phyloP scores from a whole-genome alignment of 164 flowering plant species.

The Pachysandra terminalis region DNA sequence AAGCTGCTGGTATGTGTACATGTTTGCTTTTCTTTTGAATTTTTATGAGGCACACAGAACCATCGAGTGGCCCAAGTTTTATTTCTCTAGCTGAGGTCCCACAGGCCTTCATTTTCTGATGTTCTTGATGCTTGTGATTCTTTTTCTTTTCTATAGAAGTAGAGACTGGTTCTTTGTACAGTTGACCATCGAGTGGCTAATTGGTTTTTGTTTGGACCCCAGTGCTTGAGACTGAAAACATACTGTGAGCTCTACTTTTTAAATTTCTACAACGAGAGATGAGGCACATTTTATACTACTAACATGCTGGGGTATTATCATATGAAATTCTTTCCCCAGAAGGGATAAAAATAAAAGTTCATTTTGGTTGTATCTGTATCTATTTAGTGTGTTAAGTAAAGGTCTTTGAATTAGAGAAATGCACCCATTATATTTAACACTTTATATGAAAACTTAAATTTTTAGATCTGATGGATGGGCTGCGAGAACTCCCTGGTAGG shows the following conservation, averaged over 20 bases:
- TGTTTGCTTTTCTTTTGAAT: background rate
- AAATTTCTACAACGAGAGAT: background rate
- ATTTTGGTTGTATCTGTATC: background rate
- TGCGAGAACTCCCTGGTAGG: constrained; percentile 81
- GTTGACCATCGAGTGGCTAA: background rate
- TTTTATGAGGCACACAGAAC: background rate
- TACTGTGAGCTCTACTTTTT: background rate
- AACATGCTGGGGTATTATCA: too few relatives aligned
- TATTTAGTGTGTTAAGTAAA: background rate
- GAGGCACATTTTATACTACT: background rate
- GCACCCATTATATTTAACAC: constrained; percentile 1
- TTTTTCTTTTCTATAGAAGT: too few relatives aligned
- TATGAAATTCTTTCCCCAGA: too few relatives aligned
- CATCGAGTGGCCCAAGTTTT: background rate
- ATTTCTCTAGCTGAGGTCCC: background rate
- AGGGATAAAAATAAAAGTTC: too few relatives aligned
- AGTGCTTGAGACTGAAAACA: background rate
- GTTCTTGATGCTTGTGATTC: background rate
- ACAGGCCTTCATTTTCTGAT: background rate
- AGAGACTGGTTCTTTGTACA: background rate
- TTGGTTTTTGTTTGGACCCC: background rate
- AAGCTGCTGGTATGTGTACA: constrained; percentile 63
- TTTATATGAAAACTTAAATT: background rate
- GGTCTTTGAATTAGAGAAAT: background rate
- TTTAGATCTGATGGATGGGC: constrained; percentile 75